Evolutionary conservation across 108 stramenopile species (phyloP).

Genomic region (Pseudonitzschia pungens): DNA sequence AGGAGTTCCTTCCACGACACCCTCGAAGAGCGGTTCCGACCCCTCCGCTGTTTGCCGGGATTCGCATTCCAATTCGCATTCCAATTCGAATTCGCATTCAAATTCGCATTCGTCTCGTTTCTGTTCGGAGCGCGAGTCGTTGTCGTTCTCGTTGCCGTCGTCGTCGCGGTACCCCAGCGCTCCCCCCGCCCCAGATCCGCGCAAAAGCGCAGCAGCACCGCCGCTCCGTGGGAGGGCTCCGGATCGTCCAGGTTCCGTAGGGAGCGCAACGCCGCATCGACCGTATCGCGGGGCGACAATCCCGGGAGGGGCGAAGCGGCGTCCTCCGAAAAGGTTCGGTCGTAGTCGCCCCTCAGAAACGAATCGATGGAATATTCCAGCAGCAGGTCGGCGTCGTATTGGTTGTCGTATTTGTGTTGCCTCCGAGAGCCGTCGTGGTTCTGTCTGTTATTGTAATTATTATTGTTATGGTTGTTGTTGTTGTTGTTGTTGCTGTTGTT

Average conservation of each 20-base stretch:
- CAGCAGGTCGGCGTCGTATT: conserved; percentile 8
- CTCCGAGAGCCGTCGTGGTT: too few relatives aligned
- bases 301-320: conserved; percentile 45
- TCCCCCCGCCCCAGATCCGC: conserved; percentile 40
- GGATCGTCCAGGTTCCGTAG: conserved; percentile 43
- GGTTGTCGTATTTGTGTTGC: background rate
- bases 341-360: conserved; percentile 52
- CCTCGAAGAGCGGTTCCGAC: too few relatives aligned
- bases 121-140: too few relatives aligned
- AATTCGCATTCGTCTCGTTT: too few relatives aligned
- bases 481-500: too few relatives aligned
- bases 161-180: conserved; percentile 27
- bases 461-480: too few relatives aligned
- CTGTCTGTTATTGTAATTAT: too few relatives aligned
- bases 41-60: too few relatives aligned
- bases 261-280: conserved; percentile 32
- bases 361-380: conserved; percentile 47
- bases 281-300: conserved; percentile 36
- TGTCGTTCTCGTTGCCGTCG: background rate
- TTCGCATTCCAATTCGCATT: too few relatives aligned
- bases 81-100: too few relatives aligned
- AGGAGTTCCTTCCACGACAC: conserved; percentile 38
- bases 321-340: conserved; percentile 41
- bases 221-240: conserved; percentile 43
- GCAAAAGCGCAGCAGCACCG: conserved; percentile 45